A percentile compares a stretch with the other conserved stretches of the same genome.
Conservation (phyloP, 164 flowering plant genomes). For the Berberis vulgaris region DNA sequence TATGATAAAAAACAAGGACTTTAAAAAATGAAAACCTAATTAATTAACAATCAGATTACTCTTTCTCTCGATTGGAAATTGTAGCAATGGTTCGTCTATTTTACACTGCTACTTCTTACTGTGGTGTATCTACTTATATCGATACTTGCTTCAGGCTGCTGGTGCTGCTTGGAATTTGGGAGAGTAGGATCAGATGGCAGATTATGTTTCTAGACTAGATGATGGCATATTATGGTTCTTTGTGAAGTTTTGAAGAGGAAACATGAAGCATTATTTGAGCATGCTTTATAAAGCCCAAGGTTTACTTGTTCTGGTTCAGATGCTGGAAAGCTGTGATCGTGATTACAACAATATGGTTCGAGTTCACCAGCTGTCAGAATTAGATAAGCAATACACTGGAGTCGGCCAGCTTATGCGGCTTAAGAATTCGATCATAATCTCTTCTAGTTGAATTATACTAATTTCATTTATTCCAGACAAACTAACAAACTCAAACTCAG, state of each 20-base stretch:
- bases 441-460: too few species aligned
- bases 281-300: too few species aligned
- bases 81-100: constrained; percentile 82
- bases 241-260: too few species aligned
- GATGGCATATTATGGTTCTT: constrained; percentile 44
- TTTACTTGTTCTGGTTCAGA: constrained; percentile 34
- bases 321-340: constrained; percentile 96
- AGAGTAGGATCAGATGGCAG: constrained; percentile 99
- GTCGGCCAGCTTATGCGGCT: too few species aligned
- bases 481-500: too few species aligned
- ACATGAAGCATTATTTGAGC: too few species aligned
- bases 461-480: too few species aligned
- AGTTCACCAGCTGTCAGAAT: constrained; percentile 91
- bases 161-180: constrained; percentile 99
- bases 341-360: constrained; percentile 98
- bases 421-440: too few species aligned
- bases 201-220: constrained; percentile 87
- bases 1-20: too few species aligned
- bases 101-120: background rate
- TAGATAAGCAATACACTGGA: constrained; percentile 47
- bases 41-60: too few species aligned
- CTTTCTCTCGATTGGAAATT: constrained; percentile 70
- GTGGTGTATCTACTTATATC: background rate
- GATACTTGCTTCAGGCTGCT: constrained; percentile 61
- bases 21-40: too few species aligned